Base-by-base conservation (phyloP, 768 basidiomycete species). In the Pleurotus djamor region DNA sequence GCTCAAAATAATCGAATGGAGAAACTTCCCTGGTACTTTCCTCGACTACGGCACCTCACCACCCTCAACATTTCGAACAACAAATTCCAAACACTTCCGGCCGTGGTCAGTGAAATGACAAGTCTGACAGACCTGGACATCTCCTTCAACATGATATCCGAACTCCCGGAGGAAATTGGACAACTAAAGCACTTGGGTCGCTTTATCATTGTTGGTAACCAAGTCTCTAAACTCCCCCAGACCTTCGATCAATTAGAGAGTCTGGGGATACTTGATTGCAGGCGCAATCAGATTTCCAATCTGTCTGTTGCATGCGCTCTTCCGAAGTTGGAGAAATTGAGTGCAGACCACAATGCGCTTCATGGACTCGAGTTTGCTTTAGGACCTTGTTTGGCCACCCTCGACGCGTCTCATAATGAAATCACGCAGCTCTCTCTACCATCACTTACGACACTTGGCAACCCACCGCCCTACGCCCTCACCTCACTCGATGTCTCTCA, bases 21-120 rank as follows among this genome's bases (percentile, higher is more conserved):
- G 63, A 85, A 82, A 56, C 81, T 98, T 0, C 96, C 96, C 0
- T 87, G 85, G 79, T 89, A 91, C 66, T 95, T 98, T 61, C 86
- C 88, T 2, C 82, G 88, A 7, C 75, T 98, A 61, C 79, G 82
- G 44, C 72, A 77, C 47, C 83, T 98, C 57, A 84, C 83, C 51
- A 84, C 85, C 28, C 82, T 98, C 63, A 96, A 97, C 73, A 89
- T 98, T 59, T 96, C 95, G 57, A 98, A 98, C 73, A 99, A 98
- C 79, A 92, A 94, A 69, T 94, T 98, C 71, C 82, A 81, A 33
- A 68, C 67, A 5, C 79, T 98, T 52, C 96, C 96, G 0, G 63
- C 76, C 0, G 90, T 90, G 37, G 82, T 99, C 32, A 86, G 83
- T 70, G 78, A 88, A 61, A 83, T 98, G 67, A 72, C 77, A 4